Evolutionary conservation across 768 basidiomycete species (phyloP), one percentile per base, ranked within the genome.

Genomic region (Clitopilus hobsonii): DNA sequence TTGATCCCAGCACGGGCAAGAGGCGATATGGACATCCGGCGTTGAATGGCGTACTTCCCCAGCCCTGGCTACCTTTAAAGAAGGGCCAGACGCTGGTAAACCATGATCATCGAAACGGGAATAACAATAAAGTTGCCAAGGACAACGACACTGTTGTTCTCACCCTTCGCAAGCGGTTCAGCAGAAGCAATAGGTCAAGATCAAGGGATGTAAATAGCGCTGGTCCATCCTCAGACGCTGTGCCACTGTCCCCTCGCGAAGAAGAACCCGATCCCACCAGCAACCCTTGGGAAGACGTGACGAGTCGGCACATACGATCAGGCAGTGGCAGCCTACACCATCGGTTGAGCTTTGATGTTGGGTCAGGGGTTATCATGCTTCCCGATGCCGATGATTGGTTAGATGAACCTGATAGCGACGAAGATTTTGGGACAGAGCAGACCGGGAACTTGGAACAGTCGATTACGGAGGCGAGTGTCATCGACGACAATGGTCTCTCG

Each of bases 21-120:
- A 77, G 91, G 50, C 85, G 95, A 38, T 98, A 98, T 61, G 94
- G 91, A 0, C 96, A 98, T 66, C 96, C 96, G 3, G 96, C 94
- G 1, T 78, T 98, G 20, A 92, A 88, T n/a, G 96, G 96, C 1
- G 82, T 90, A 3, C 81, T 98, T 0, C 96, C 96, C 2, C 85
- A 88, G 55, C 95, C 96, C 0, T 98, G 96, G 96, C 80, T 98
- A 2, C 95, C 95, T 1, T 72, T 94, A 51, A 92, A 91, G 73
- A 91, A 86, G 64, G 88, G 85, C 0, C 88, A 93, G 63, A 81
- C 81, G 0, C 77, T 89, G 2, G 83, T 86, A 20, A 93, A 92
- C 59, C 72, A 76, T 26, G 71, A 78, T 52, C 63, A 69, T 45
- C 67, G 74, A 47, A 63, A 63, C 18, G 71, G 71, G 28, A 63